Base-by-base conservation (phyloP, 805 yeast species). In the Candida caryicola region DNA sequence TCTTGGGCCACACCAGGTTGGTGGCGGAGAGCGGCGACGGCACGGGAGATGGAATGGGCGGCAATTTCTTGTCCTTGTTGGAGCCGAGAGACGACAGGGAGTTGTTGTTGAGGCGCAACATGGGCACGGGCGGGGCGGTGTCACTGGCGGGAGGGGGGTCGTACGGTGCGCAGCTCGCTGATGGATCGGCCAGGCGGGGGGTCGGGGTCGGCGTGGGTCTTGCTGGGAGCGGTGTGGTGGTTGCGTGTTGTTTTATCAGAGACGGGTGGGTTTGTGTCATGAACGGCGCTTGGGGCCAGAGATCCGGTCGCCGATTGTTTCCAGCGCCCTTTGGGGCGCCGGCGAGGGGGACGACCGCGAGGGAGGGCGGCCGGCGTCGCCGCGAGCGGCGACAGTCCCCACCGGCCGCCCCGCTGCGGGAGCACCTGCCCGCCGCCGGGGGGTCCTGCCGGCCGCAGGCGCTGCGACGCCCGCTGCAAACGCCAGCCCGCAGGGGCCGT, bases 11-110 rank as follows among this genome's bases (percentile, higher is more conserved):
- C 10, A 7, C 10, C 9, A 7, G 25, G 10, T 21, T 21, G 7
- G 25, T 21, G 9, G 38, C 32, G 10, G 19, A 35, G 7, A 30
- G 32, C 28, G 34, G 44, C 26, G 43, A 34, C 29, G 39, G 31
- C 9, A 40, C 27, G n/a, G 44, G 45, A 10, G 52, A 33, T 5
- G 73, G 73, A 12, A 65, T 57, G 13, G 71, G 70, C 16, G 73
- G 73, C 27, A 67, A 51, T 9, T 62, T 57, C 40, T 66, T 67
- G 26, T 62, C 69, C 38, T 54, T 51, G 32, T 29, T 36, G 21
- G 58, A 53, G 10, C 51, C 52, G 19, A 55, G 34, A 5, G 61
- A 55, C 12, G 51, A 38, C 45, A 43, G 49, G 19, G 60, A 50
- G 36, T 39, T 43, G 39, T 54, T 51, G 36, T 44, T 44, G 26